Evolutionary conservation across 2,329 filamentous ascomycete genomes (phyloP).

Genomic region (Penicillium sp.): DNA sequence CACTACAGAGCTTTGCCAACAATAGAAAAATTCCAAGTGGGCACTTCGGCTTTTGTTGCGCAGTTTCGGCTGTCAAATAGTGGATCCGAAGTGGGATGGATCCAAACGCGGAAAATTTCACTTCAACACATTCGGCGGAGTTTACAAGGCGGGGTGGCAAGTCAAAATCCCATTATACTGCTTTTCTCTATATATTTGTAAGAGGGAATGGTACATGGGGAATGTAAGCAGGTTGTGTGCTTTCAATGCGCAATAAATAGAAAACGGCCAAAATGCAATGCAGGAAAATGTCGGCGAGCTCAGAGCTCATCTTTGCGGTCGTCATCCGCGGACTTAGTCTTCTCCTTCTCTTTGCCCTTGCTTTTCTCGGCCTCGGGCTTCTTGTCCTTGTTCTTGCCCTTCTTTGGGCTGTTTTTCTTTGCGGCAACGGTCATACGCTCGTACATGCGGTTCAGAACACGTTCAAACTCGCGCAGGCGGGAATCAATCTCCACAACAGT

Average conservation of each 20-base stretch:
- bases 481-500: constrained; percentile 71
- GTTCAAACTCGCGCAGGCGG: constrained; percentile 72
- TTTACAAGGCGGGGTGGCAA: not conserved
- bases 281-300: constrained; percentile 10
- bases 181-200: constrained; percentile 23
- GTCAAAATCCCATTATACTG: constrained; percentile 21
- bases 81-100: not conserved
- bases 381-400: constrained; percentile 25
- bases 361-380: constrained; percentile 10
- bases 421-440: constrained; percentile 52
- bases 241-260: constrained; percentile 1
- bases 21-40: not conserved
- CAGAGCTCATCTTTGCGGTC: constrained; percentile 40
- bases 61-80: not conserved
- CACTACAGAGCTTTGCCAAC: not conserved
- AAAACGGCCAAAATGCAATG: constrained; percentile 17
- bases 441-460: constrained; percentile 40
- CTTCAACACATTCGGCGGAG: not conserved
- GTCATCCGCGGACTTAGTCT: constrained; percentile 34
- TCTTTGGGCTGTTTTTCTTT: constrained; percentile 23
- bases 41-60: not conserved
- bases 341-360: constrained; percentile 32
- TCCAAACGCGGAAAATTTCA: not conserved
- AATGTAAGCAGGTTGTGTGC: constrained; percentile 21
- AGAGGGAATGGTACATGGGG: constrained; percentile 22